These are phyloP conservation scores for Cruciata laevipes DNA, from an alignment of 257 asterid species.

Conservation along the genomic window DNA sequence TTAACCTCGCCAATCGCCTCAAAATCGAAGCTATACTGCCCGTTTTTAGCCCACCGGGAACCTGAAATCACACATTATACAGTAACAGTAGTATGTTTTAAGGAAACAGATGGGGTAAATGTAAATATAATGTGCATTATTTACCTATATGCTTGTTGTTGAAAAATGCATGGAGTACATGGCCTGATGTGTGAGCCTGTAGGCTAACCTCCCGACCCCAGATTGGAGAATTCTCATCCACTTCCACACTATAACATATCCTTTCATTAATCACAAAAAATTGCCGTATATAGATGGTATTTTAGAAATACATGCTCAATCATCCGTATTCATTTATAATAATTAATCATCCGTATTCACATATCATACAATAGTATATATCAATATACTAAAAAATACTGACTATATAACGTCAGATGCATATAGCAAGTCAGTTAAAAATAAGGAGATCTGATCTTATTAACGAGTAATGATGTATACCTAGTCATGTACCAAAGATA, in stretches of 20 bases:
- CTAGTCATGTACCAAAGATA: conserved; percentile 54
- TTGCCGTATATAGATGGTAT: too few species aligned
- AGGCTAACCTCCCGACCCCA: conserved; percentile 26
- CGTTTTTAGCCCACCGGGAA: conserved; percentile 16
- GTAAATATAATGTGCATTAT: not conserved
- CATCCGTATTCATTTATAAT: too few species aligned
- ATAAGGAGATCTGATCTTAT: not conserved
- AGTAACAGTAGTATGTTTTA: not conserved
- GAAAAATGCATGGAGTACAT: conserved; percentile 37
- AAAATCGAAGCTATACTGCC: conserved; percentile 15
- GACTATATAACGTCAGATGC: too few species aligned
- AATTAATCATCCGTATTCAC: too few species aligned
- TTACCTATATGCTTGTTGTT: conserved; percentile 36
- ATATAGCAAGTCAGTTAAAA: too few species aligned
- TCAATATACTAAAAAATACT: too few species aligned
- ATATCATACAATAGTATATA: too few species aligned
- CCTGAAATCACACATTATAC: conserved; percentile 16
- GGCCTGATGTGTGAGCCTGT: conserved; percentile 23
- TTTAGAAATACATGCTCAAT: too few species aligned
- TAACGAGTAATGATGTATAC: conserved; percentile 6
- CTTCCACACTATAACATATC: conserved; percentile 16
- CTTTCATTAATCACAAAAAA: too few species aligned
- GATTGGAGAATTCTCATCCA: conserved; percentile 21
- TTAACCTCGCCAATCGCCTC: conserved; percentile 9
- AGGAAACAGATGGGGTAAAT: not conserved